Conservation (phyloP, 352 stramenopile species). For the Nothophytophthora sp. region DNA sequence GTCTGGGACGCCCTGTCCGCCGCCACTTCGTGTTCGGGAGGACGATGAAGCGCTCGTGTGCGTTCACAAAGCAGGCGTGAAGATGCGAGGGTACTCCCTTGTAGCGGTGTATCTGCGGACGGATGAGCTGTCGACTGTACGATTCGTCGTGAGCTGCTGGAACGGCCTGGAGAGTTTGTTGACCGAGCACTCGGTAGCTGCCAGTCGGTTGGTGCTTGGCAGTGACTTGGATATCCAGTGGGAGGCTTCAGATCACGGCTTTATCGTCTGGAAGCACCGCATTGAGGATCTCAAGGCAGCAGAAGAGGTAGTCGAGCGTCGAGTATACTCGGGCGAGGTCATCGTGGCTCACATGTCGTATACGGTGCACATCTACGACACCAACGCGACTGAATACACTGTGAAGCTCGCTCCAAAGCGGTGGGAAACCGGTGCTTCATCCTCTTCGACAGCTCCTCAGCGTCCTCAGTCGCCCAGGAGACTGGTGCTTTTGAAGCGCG, state of each 20-base stretch:
- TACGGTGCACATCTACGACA: conserved; percentile 31
- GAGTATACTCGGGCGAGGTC: conserved; percentile 45
- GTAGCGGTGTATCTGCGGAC: conserved; percentile 43
- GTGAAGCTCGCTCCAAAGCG: conserved; percentile 23
- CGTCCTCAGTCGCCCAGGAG: not conserved
- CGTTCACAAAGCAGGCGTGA: conserved; percentile 64
- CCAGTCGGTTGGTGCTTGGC: conserved; percentile 17
- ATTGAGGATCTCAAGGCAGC: not conserved
- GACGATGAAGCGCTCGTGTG: conserved; percentile 49
- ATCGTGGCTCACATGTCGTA: conserved; percentile 8
- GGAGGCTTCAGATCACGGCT: conserved; percentile 10
- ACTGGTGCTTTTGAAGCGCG: conserved; percentile 34
- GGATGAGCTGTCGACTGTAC: conserved; percentile 27
- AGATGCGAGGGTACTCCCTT: conserved; percentile 23
- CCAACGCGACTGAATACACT: conserved; percentile 21
- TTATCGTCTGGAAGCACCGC: conserved; percentile 37
- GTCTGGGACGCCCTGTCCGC: conserved; percentile 54
- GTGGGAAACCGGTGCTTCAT: not conserved
- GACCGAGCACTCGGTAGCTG: conserved; percentile 22
- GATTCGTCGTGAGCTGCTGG: conserved; percentile 36
- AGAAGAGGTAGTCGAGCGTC: conserved; percentile 3
- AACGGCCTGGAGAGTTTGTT: conserved; percentile 12
- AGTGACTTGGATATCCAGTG: conserved; percentile 30
- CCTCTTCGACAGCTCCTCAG: not conserved
- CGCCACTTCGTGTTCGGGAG: conserved; percentile 53